Evolutionary conservation across 2,329 filamentous ascomycete genomes (phyloP), one percentile per base, ranked within the genome.

Genomic region (Gaeumannomyces sp.): DNA sequence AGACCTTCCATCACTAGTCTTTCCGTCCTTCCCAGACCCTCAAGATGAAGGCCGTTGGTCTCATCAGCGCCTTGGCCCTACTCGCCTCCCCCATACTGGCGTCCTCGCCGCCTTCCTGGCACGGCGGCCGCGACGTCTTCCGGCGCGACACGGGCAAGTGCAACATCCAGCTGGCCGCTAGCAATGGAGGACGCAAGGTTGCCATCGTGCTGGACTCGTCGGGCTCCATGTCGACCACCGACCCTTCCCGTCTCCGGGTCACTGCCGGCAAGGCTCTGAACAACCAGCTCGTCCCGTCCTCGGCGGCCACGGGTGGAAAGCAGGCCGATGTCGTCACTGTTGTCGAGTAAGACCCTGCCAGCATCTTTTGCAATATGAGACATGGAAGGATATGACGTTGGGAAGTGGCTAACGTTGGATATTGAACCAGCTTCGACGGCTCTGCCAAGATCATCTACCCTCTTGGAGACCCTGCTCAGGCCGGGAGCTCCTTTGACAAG

Each of bases 181-280:
- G 65, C 61, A 66, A 63, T 27, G 66, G 68, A 45, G 58, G 65
- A 6, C 65, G 67, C 22, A 66, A 69, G 64, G 61, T 70, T 13
- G 66, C 65, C 59, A 66, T 70, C 45, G 68, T 66, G 31, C 60
- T 70, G 19, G 68, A 70, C 62, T 69, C 67, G 14, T 70, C 68
- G 16, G 67, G 68, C 22, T 70, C 68, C 33, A 70, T 69, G 66
- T 27, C 33, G 16, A 59, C 50, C 57, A 70, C 68, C n/a, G 66
- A 70, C 45, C 66, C 66, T 6, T n/a, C 62, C 22, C 63, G 67
- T 28, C 59, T 70, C 25, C 65, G 66, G 27, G 65, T 69, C 27
- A 56, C 60, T 8, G 68, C 68, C 35, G 67, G 66, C 28, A 68
- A 66, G 58, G 62, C 66, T 1, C 57, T 69, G 57, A 68, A 67